phyloP scores from a whole-genome alignment of 2,329 filamentous ascomycete species.

The Penicillium sp. region DNA sequence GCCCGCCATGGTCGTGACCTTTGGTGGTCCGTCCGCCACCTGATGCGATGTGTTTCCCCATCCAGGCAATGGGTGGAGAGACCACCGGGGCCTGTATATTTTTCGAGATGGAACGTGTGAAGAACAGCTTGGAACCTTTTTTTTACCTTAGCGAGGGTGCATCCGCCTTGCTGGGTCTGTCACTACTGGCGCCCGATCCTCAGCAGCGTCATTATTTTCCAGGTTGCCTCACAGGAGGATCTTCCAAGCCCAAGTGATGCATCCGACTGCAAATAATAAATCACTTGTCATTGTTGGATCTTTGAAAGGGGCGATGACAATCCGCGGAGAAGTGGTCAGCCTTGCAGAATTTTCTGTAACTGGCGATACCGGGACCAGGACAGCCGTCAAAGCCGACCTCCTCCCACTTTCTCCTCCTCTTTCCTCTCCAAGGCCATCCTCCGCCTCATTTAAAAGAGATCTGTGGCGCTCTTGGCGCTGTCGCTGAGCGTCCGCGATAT shows the following conservation, averaged over 20 bases:
- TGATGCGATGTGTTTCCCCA: constrained; percentile 23
- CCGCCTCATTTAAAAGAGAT: background rate
- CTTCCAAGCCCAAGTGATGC: background rate
- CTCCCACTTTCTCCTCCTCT: constrained; percentile 1
- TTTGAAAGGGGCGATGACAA: background rate
- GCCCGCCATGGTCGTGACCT: constrained; percentile 16
- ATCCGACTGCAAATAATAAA: constrained; percentile 10
- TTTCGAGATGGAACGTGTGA: constrained; percentile 20
- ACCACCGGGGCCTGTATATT: background rate
- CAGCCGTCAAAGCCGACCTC: background rate
- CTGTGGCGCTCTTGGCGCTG: background rate
- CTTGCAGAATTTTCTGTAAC: constrained; percentile 15
- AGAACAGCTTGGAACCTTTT: background rate
- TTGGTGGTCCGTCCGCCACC: constrained; percentile 20
- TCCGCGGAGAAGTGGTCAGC: constrained; percentile 19
- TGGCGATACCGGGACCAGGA: constrained; percentile 14
- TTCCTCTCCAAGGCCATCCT: constrained; percentile 4
- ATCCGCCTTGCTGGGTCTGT: constrained; percentile 1
- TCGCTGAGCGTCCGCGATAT: background rate
- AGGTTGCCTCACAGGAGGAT: background rate
- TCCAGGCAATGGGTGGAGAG: constrained; percentile 26
- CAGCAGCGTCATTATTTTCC: background rate
- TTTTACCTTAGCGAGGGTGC: background rate
- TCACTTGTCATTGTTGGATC: background rate
- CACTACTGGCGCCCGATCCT: background rate